Percentiles rank a stretch among this genome's conserved stretches.
phyloP scores from a whole-genome alignment of 306 rosid species.

The Aeschynomene evenia region DNA sequence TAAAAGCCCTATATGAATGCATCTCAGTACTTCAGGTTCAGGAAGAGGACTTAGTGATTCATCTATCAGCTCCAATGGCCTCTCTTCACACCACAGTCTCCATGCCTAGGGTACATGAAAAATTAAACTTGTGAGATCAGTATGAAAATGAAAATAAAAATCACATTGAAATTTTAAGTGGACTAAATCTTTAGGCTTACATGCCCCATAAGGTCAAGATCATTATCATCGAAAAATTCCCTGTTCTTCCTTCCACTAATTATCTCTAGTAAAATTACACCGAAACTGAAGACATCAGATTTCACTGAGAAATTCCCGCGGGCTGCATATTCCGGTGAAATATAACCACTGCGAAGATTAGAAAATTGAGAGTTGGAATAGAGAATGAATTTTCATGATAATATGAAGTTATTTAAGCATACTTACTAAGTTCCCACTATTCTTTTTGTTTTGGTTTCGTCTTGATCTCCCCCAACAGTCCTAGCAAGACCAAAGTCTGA shows the following conservation, averaged over 20 bases:
- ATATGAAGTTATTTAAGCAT: background rate
- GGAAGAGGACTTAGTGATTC: conserved; percentile 4
- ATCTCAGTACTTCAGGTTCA: conserved; percentile 29
- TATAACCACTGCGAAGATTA: conserved; percentile 50
- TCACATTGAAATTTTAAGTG: background rate
- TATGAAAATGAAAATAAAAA: background rate
- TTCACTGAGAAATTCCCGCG: conserved; percentile 54
- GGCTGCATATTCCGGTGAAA: conserved; percentile 58
- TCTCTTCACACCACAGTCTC: conserved; percentile 38
- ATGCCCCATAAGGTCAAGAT: conserved; percentile 51
- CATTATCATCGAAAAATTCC: conserved; percentile 32
- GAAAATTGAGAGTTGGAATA: background rate
- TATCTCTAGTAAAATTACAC: conserved; percentile 52
- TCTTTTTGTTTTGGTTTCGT: conserved; percentile 41
- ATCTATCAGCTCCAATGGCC: conserved; percentile 31
- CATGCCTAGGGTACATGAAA: conserved; percentile 32
- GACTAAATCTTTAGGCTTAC: conserved; percentile 36
- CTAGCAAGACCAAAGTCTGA: conserved; percentile 67
- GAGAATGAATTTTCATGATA: background rate
- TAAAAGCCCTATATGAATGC: conserved; percentile 32
- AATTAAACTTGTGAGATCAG: background rate
- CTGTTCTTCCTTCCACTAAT: conserved; percentile 46
- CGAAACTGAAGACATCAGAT: conserved; percentile 60
- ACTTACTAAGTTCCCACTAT: conserved; percentile 61
- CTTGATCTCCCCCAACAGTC: conserved; percentile 45